Evolutionary conservation across 257 asterid species (phyloP).

Genomic region (Vinca minor): DNA sequence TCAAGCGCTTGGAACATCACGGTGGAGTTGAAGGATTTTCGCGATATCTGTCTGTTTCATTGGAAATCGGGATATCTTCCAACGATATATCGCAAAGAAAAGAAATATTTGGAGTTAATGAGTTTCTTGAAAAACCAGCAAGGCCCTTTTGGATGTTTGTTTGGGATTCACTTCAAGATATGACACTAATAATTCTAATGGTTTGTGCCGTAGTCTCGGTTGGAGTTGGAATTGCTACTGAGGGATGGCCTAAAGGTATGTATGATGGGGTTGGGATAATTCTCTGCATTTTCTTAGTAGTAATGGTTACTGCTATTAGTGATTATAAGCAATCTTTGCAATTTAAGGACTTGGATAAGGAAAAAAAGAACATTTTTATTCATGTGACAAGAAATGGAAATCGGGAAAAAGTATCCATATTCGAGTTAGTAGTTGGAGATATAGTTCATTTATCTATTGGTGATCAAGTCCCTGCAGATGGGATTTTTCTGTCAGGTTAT

Average conservation of each 20-base stretch:
- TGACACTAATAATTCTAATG: conserved; percentile 57
- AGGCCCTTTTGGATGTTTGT: conserved; percentile 56
- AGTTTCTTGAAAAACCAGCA: conserved; percentile 52
- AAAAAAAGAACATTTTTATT: conserved; percentile 47
- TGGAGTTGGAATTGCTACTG: conserved; percentile 63
- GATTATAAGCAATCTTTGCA: conserved; percentile 79
- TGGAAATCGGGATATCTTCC: conserved; percentile 42
- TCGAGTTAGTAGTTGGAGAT: conserved; percentile 67
- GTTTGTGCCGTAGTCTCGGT: conserved; percentile 64
- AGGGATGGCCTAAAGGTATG: conserved; percentile 81
- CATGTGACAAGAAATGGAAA: conserved; percentile 52
- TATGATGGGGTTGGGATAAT: conserved; percentile 68
- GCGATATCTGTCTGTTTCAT: conserved; percentile 36
- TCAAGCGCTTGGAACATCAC: conserved; percentile 37
- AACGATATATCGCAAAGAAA: conserved; percentile 36
- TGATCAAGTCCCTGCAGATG: conserved; percentile 80
- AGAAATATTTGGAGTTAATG: conserved; percentile 46
- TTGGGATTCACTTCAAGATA: conserved; percentile 81
- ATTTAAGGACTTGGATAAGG: conserved; percentile 65
- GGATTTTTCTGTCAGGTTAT: conserved; percentile 53
- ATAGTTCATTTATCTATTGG: conserved; percentile 64
- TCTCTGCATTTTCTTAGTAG: conserved; percentile 57
- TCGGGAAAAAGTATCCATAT: conserved; percentile 45
- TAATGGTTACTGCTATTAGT: conserved; percentile 61
- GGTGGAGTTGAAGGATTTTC: conserved; percentile 58